Base-by-base conservation (phyloP, 768 basidiomycete species). In the Xanthoconium stramineum region DNA sequence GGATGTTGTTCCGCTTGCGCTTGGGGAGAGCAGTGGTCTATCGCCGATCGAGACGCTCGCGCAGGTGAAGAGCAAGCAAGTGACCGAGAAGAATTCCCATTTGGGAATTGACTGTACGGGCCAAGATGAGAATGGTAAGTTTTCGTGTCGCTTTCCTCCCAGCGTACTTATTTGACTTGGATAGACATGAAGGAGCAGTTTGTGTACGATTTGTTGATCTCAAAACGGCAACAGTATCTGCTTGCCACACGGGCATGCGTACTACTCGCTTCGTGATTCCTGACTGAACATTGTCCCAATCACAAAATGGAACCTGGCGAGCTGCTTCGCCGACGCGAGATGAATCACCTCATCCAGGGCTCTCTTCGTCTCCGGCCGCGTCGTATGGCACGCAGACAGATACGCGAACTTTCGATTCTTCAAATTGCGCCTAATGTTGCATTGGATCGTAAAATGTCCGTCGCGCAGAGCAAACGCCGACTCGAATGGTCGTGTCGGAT, bases 111-210 rank as follows among this genome's bases (percentile, higher is more conserved):
- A 99, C 65, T 99, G 97, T 72, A 78, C 86, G 37, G 89, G 88
- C 33, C 80, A 80, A 65, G 90, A 89, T 35, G 84, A 94, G 63
- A 97, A 92, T 69, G 94, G 95, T 91, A 46, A 38, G 84, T 71
- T 19, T 29, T 53, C 44, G 24, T 15, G 38, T 33, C 15, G 46
- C 8, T 55, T 35, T n/a, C 28, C n/a, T 24, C 7, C 43, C 15
- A 10, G 20, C 19, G 14, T 30, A n/a, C n/a, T n/a, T n/a, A 43
- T 50, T 50, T 60, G 30, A 56, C 30, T n/a, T 14, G 19, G 35
- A 13, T 68, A 98, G 96, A 99, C 65, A 99, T 99, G 96, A 96
- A 89, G 79, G 81, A 87, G 67, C 96, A 98, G 70, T 92, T 94
- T 65, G 95, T 98, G 42, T 94, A 95, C 64, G 97, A 99, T 67